Base-by-base conservation (phyloP, 2,329 filamentous ascomycete species). In the Pseudocercospora vitis region DNA sequence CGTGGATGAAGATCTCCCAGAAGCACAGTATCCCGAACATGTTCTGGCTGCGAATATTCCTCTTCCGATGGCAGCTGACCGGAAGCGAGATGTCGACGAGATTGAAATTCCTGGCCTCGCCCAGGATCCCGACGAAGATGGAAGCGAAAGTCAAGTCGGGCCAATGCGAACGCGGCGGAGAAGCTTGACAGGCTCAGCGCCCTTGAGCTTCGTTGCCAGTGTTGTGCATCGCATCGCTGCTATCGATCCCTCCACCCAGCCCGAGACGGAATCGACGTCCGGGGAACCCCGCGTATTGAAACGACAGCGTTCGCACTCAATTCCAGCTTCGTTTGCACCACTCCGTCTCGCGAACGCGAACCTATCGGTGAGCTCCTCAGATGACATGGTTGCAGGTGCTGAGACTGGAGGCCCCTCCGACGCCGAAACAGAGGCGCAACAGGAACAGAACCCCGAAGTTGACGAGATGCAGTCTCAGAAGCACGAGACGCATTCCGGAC, bases 71-170 rank as follows among this genome's bases (percentile, higher is more conserved):
- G 77, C 77, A 19, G 77, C 82, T 21, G 78, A 82, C 29, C 76
- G 77, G 14, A 77, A 81, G 35, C 79, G 84, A 44, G 89, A 95
- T 65, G 73, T 92, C 6, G 80, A 86, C 40, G 89, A 95, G 67
- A 94, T 95, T 35, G 88, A 94, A 65, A 81, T 90, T 39, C 87
- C 88, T 3, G 87, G 87, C 0, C 76, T 90, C 4, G 82, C 80
- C 1, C 82, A 78, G 52, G 84, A 89, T 52, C 84, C 86, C 11
- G 86, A 87, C 48, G 76, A 16, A 19, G 50, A 59, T 33, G 31
- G 46, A 16, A 40, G 35, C 24, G 24, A 33, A 8, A 51, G 45
- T 7, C 37, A 52, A 2, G 49, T 70, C 71, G 53, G 55, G 40
- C 9, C 46, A 14, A 23, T 37, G 12, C 50, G 39, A 16, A 26